Conservation (phyloP, 2,329 filamentous ascomycete species). For the Aspergillus eucalypticola region DNA sequence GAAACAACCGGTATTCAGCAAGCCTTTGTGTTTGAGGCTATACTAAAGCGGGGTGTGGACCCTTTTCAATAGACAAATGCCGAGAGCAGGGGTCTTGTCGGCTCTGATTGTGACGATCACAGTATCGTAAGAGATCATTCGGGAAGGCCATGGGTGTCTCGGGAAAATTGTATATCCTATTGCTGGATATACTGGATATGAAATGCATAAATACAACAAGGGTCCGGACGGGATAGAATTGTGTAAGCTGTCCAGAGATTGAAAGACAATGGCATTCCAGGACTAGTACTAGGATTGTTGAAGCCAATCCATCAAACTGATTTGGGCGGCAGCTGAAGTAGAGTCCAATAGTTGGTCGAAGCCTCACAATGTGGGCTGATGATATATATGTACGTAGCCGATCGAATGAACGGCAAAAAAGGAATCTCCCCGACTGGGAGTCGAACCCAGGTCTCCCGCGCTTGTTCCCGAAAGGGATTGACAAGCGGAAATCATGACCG, state of each 20-base stretch:
- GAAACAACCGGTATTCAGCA: conserved; percentile 15
- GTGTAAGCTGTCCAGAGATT: too few species aligned
- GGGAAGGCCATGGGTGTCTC: not conserved
- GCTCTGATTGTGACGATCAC: too few species aligned
- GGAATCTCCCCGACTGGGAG: conserved; percentile 4
- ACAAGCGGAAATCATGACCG: conserved; percentile 9
- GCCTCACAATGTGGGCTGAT: not conserved
- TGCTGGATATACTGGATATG: too few species aligned
- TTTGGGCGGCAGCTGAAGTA: too few species aligned
- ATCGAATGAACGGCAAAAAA: not conserved
- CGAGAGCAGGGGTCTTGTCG: too few species aligned
- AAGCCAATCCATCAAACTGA: too few species aligned
- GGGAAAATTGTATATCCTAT: too few species aligned
- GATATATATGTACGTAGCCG: too few species aligned
- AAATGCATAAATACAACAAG: too few species aligned
- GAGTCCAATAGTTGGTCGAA: not conserved
- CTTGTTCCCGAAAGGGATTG: conserved; percentile 2
- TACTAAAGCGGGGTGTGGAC: not conserved
- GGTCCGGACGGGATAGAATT: too few species aligned
- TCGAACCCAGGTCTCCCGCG: conserved; percentile 4
- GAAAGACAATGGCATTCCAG: too few species aligned
- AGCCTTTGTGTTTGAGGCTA: conserved; percentile 13
- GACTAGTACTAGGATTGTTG: too few species aligned
- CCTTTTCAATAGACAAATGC: not conserved
- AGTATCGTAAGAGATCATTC: not conserved